Evolutionary conservation across 441 rosid genomes (phyloP), one percentile per base, ranked within the genome.

Genomic region (Erysimum cheiri): DNA sequence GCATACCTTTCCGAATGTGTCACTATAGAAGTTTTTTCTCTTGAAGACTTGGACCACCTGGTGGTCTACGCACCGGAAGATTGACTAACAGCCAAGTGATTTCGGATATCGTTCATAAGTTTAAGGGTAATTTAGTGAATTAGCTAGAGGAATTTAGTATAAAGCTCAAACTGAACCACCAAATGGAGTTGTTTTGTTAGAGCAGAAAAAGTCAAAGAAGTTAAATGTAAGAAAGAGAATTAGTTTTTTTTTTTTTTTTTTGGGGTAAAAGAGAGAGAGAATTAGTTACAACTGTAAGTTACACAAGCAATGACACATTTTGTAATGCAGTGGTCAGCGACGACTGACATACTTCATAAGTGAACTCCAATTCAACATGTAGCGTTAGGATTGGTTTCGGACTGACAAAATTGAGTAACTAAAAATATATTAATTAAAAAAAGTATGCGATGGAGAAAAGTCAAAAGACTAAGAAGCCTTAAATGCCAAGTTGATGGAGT

Each of bases 391-490:
- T 26, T 63, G 70, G 76, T 31, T 50, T 8, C 56, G 52, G 64
- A 55, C 70, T 56, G 59, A 55, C 52, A 71, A 28, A 26, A 57
- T 19, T 17, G 64, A 54, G 41, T 63, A 55, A 71, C 64, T 14
- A 24, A 13, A 1, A 63, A 43, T 46, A 22, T 24, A n/a, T n/a
- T n/a, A n/a, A 40, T 8, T 39, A 5, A 24, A 26, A 39, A 55
- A 60, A 29, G 9, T 35, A 56, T 6, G 43, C 15, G 57, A 14
- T n/a, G 32, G 29, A 9, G 15, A 40, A 47, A 56, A 17, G 53
- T 49, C 60, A 64, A 64, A 72, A 64, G 37, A 65, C 40, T 56
- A 12, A 44, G 41, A 54, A 48, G 76, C 53, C 71, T 65, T 72
- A 64, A 72, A 64, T 64, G 37, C 60, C 22, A 63, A 35, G 8